Evolutionary conservation across 2,329 filamentous ascomycete species (phyloP).

Genomic region (Ophiostoma fasciatum): DNA sequence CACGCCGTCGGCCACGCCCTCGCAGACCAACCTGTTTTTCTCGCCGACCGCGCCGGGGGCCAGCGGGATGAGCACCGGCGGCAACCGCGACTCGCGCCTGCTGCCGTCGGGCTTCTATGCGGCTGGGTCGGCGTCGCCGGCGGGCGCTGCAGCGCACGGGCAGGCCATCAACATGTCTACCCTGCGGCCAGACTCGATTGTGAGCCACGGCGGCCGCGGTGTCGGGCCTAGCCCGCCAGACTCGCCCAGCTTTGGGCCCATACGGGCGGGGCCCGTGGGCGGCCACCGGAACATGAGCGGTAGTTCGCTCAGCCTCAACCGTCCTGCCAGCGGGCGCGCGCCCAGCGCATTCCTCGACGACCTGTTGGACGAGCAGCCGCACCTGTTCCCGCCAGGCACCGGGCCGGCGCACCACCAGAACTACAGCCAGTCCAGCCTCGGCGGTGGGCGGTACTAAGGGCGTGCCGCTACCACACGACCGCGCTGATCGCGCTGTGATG

Average conservation of each 20-base stretch:
- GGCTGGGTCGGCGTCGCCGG: slow-evolving; percentile 40
- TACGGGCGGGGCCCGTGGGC: slow-evolving; percentile 19
- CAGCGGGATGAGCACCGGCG: slow-evolving; percentile 35
- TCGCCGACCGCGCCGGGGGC: slow-evolving; percentile 78
- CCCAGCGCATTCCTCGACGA: slow-evolving; percentile 87
- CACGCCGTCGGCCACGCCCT: slow-evolving; percentile 40
- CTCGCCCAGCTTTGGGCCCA: slow-evolving; percentile 41
- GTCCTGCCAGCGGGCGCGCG: slow-evolving; percentile 53
- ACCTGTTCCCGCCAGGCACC: slow-evolving; percentile 29
- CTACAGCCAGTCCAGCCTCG: slow-evolving; percentile 15
- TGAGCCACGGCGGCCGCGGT: slow-evolving; percentile 30
- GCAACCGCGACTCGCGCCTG: slow-evolving; percentile 60
- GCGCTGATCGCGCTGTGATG: too few relatives aligned
- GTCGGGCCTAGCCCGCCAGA: slow-evolving; percentile 44
- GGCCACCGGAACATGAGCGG: slow-evolving; percentile 40
- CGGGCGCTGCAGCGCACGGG: slow-evolving; percentile 27
- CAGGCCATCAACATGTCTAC: slow-evolving; percentile 47
- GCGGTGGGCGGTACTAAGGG: slow-evolving; percentile 11
- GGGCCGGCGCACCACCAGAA: slow-evolving; percentile 14
- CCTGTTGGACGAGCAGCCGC: slow-evolving; percentile 61
- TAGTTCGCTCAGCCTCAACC: slow-evolving; percentile 52
- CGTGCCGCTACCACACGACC: too few relatives aligned
- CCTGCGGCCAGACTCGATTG: slow-evolving; percentile 40
- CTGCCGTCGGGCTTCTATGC: slow-evolving; percentile 88
- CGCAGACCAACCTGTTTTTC: slow-evolving; percentile 72